Base-by-base conservation (phyloP, 768 basidiomycete species). In the Amyloporia xantha region DNA sequence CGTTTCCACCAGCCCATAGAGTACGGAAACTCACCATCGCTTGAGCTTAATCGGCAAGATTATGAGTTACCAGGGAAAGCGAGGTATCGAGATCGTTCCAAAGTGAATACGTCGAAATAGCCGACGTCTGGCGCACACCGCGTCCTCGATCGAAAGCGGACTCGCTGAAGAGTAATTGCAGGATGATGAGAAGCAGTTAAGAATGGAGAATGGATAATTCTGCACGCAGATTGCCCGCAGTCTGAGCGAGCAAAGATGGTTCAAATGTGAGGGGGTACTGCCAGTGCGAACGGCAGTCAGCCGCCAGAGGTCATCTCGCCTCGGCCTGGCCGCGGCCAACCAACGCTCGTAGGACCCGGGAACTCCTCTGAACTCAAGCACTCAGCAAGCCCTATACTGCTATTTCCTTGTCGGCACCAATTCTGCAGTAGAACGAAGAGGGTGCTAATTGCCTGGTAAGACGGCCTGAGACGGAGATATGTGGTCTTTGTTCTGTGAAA, bases 251-350 rank as follows among this genome's bases (percentile, higher is more conserved):
- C 5, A 28, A 15, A 21, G 24, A 10, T 17, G 15, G 46, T 38
- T 27, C 11, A 46, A 24, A 37, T 25, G 46, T 6, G 33, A 11
- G 24, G 38, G 21, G n/a, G n/a, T n/a, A n/a, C n/a, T n/a, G n/a
- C 24, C n/a, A 26, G 3, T 23, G 46, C 19, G 4, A 24, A 42
- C 25, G 41, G 41, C 41, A 42, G 41, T 42, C 41, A 42, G 41
- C 41, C 41, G 41, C 41, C 41, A 26, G 41, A 23, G 23, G 11
- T 9, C 33, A 9, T 46, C 33, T 46, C 54, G 44, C 41, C 20
- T n/a, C 38, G 30, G 30, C 30, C 30, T 33, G 30, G 30, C 30
- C 15, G 15, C 30, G 30, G 30, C 30, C 30, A 33, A 33, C 30
- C 15, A 7, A 15, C 7, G 15, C n/a, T n/a, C n/a, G 33, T 38